Percentiles rank a stretch among this genome's conserved stretches.
These are phyloP conservation scores for Alternaria atra DNA, from an alignment of 2,329 filamentous ascomycete species.

Conservation along the genomic window DNA sequence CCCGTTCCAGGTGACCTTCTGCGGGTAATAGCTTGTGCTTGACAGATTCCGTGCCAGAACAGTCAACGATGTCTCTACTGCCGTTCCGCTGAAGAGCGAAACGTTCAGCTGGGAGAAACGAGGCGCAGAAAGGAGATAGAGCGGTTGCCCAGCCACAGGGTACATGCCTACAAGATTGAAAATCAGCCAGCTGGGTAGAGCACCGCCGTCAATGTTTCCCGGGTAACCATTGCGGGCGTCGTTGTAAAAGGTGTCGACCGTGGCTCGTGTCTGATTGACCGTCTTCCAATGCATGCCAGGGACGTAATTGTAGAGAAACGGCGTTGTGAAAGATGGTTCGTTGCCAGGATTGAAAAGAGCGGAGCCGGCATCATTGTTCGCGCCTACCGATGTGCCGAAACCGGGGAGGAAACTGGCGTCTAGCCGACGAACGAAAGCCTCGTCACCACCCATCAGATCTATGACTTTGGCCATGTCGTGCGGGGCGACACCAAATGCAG, in stretches of 20 bases:
- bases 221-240: slow-evolving; percentile 46
- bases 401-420: slow-evolving; percentile 53
- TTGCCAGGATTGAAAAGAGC: slow-evolving; percentile 37
- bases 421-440: slow-evolving; percentile 48
- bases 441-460: slow-evolving; percentile 46
- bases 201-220: slow-evolving; percentile 53
- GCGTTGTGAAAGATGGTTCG: slow-evolving; percentile 27
- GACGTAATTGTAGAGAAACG: slow-evolving; percentile 5
- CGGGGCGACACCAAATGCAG: slow-evolving; percentile 64
- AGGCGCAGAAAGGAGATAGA: slow-evolving; percentile 53
- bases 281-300: slow-evolving; percentile 15
- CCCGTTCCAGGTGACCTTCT: slow-evolving; percentile 9
- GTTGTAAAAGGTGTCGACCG: slow-evolving; percentile 46
- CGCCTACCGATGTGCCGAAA: slow-evolving; percentile 31
- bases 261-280: slow-evolving; percentile 33
- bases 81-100: slow-evolving; percentile 11
- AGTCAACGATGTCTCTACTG: slow-evolving; percentile 7
- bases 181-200: slow-evolving; percentile 57
- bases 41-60: slow-evolving; percentile 10
- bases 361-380: slow-evolving; percentile 21
- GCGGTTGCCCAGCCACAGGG: slow-evolving; percentile 52
- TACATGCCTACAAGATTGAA: slow-evolving; percentile 57
- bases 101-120: slow-evolving; percentile 41
- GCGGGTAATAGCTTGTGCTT: slow-evolving; percentile 12
- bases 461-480: slow-evolving; percentile 52